A percentile compares a stretch with the other conserved stretches of the same genome.
Evolutionary conservation across 2,329 filamentous ascomycete genomes (phyloP).

Genomic region (Penicillium expansum): DNA sequence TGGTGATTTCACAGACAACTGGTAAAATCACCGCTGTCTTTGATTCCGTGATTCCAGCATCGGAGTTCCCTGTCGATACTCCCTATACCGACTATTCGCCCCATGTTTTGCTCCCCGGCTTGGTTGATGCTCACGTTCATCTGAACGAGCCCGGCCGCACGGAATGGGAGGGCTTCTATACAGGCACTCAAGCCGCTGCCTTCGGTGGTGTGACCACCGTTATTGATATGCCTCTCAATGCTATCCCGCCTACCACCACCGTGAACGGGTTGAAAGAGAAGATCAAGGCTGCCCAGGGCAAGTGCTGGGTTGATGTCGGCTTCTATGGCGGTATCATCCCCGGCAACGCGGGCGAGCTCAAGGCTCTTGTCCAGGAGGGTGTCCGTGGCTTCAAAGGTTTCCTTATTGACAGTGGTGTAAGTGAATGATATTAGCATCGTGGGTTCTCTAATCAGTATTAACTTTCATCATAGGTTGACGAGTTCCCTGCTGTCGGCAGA

Average conservation of each 20-base stretch:
- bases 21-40: conserved; percentile 82
- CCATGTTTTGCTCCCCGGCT: conserved; percentile 77
- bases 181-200: conserved; percentile 87
- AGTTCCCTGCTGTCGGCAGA: conserved; percentile 88
- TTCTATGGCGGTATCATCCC: conserved; percentile 96
- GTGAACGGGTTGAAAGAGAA: conserved; percentile 79
- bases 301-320: conserved; percentile 98
- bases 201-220: conserved; percentile 96
- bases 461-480: conserved; percentile 65
- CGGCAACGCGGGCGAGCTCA: conserved; percentile 76
- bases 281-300: conserved; percentile 73
- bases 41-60: conserved; percentile 69
- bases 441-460: conserved; percentile 11
- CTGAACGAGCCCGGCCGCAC: conserved; percentile 95
- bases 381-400: conserved; percentile 98
- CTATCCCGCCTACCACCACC: conserved; percentile 93
- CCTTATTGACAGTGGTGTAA: conserved; percentile 90
- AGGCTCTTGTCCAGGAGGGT: conserved; percentile 76
- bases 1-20: conserved; percentile 71
- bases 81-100: conserved; percentile 82
- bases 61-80: conserved; percentile 68
- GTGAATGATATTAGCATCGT: conserved; percentile 33
- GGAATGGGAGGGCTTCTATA: conserved; percentile 98
- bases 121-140: conserved; percentile 97
- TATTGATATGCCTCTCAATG: conserved; percentile 96